Evolutionary conservation across 805 yeast genomes (phyloP).

Genomic region (Kurtzmaniella cleridarum): DNA sequence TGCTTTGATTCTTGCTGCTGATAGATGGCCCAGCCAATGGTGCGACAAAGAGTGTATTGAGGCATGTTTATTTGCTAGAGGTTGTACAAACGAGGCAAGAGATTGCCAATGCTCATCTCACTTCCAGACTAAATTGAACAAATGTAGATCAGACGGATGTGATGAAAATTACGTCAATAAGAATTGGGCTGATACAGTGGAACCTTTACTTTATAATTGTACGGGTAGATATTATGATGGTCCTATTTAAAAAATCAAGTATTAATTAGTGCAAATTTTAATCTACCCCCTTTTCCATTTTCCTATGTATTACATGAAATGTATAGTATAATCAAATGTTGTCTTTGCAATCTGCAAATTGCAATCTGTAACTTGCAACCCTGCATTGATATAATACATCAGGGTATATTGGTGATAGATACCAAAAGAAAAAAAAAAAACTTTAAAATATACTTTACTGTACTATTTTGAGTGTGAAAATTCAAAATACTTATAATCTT

Average conservation of each 20-base stretch:
- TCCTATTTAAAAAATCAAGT: background rate
- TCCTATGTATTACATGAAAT: too few relatives aligned
- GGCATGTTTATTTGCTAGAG: conserved; percentile 10
- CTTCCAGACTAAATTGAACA: conserved; percentile 5
- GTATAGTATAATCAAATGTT: too few relatives aligned
- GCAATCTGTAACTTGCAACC: too few relatives aligned
- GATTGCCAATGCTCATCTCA: conserved; percentile 6
- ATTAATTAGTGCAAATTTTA: too few relatives aligned
- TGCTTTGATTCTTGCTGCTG: conserved; percentile 4
- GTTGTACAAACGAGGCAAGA: conserved; percentile 6
- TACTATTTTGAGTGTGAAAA: too few relatives aligned
- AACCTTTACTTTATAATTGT: conserved; percentile 4
- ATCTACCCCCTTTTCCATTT: too few relatives aligned
- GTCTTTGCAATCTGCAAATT: too few relatives aligned
- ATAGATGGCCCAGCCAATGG: conserved; percentile 12
- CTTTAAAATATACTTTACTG: too few relatives aligned
- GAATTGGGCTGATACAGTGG: conserved; percentile 6
- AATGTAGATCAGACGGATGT: conserved; percentile 6
- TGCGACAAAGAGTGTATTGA: conserved; percentile 14
- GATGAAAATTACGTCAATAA: conserved; percentile 7
- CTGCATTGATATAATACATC: too few relatives aligned
- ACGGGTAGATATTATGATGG: conserved; percentile 5
- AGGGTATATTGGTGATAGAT: too few relatives aligned
- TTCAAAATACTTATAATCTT: too few relatives aligned
- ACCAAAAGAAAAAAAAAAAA: too few relatives aligned